Conservation (phyloP, 768 basidiomycete genomes). For the Boletellus ananiceps region DNA sequence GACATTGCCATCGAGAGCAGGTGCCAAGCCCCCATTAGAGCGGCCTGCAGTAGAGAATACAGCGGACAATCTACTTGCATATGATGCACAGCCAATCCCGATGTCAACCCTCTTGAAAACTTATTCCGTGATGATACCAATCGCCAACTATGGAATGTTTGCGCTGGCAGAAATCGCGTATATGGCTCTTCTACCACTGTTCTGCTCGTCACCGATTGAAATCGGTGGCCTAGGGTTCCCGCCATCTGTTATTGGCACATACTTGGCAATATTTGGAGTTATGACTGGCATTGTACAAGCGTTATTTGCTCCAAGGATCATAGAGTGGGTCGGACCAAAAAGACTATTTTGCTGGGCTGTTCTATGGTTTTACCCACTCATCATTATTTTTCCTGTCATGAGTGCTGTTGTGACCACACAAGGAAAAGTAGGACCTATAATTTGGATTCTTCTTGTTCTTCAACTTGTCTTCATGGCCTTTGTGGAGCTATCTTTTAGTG, state of each 20-base stretch:
- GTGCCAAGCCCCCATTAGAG: background rate
- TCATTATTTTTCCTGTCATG: slow-evolving; percentile 43
- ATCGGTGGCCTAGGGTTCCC: slow-evolving; percentile 40
- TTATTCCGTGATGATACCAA: slow-evolving; percentile 35
- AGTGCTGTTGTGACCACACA: slow-evolving; percentile 33
- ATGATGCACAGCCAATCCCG: slow-evolving; percentile 10
- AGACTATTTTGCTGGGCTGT: slow-evolving; percentile 37
- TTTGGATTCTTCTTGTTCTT: slow-evolving; percentile 35
- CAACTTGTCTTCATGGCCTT: slow-evolving; percentile 25
- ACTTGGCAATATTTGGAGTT: slow-evolving; percentile 34
- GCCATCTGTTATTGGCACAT: slow-evolving; percentile 38
- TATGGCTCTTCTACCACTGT: slow-evolving; percentile 39
- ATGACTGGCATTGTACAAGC: slow-evolving; percentile 38
- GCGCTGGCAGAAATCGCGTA: slow-evolving; percentile 40
- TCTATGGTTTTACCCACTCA: slow-evolving; percentile 34
- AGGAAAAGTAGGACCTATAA: slow-evolving; percentile 29
- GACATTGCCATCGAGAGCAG: slow-evolving; percentile 21
- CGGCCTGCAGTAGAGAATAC: background rate
- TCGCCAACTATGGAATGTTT: slow-evolving; percentile 39
- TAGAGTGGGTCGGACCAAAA: slow-evolving; percentile 39
- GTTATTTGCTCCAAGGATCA: slow-evolving; percentile 36
- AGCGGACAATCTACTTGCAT: background rate
- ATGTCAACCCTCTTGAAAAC: slow-evolving; percentile 32
- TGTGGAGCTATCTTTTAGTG: slow-evolving; percentile 41
- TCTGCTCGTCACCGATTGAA: slow-evolving; percentile 39